Evolutionary conservation across 2,329 filamentous ascomycete species (phyloP).

Genomic region (Raffaelea ambrosiae): DNA sequence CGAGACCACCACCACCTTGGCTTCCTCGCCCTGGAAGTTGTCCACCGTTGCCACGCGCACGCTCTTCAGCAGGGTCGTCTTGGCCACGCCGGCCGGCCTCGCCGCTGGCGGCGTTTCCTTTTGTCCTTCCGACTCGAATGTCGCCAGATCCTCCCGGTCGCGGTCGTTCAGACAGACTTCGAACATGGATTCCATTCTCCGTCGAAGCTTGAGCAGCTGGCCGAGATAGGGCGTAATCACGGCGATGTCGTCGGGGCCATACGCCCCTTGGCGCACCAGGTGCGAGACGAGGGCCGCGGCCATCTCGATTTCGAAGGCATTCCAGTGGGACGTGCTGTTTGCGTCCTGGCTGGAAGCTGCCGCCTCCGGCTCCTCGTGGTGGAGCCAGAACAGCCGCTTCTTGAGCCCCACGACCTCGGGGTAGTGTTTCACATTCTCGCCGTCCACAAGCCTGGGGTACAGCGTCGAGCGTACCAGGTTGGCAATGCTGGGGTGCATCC

Average conservation of each 20-base stretch:
- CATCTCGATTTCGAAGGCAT: constrained; percentile 55
- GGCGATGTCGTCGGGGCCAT: constrained; percentile 54
- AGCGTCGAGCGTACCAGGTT: constrained; percentile 46
- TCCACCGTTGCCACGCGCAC: constrained; percentile 58
- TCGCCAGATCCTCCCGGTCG: constrained; percentile 46
- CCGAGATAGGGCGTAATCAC: constrained; percentile 60
- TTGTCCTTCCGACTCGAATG: constrained; percentile 25
- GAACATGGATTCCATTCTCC: constrained; percentile 35
- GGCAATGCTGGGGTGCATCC: constrained; percentile 59
- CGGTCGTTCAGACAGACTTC: constrained; percentile 57
- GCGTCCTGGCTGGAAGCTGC: constrained; percentile 18
- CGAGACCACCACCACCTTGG: constrained; percentile 60
- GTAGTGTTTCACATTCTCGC: constrained; percentile 24
- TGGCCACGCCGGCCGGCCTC: neutral
- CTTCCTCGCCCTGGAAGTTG: constrained; percentile 73
- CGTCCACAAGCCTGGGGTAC: constrained; percentile 49
- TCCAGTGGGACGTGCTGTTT: constrained; percentile 6
- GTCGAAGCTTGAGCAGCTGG: constrained; percentile 42
- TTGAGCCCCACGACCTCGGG: constrained; percentile 46
- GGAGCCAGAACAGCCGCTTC: constrained; percentile 49
- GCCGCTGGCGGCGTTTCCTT: constrained; percentile 10
- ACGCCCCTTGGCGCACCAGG: constrained; percentile 55
- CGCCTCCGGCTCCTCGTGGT: constrained; percentile 44
- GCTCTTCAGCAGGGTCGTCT: constrained; percentile 20
- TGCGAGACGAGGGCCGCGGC: constrained; percentile 53